Evolutionary conservation across 495 filamentous ascomycete species (phyloP), one percentile per base, ranked within the genome.

Genomic region (Copromyces sp.): DNA sequence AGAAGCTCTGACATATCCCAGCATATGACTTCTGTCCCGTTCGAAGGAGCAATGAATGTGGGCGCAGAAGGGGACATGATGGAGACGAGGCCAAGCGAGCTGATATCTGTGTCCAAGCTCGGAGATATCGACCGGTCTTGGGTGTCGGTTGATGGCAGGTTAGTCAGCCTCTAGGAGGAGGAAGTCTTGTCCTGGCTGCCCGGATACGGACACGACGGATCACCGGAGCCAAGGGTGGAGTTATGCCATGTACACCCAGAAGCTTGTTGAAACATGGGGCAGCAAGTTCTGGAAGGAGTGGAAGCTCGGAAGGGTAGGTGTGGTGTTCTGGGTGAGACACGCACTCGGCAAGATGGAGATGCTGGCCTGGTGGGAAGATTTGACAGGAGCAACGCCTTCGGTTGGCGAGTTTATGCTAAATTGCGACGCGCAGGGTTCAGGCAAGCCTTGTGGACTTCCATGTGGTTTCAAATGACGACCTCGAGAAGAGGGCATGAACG

Each of bases 341-440:
- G 29, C 53, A 65, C 29, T 24, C 47, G 24, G 24, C 47, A 61
- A 61, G 47, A 32, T 32, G 6, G 47, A 61, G 47, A 61, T 61
- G 53, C 32, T 17, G 29, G 53, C 12, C 29, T 35, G 53, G 29
- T 35, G 53, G 53, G 53, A 65, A 65, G 53, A 65, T 65, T 79
- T 79, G 70, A 73, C 70, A 76, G 75, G 76, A 75, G 72, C 78
- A 42, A 73, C 72, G 71, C 72, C 75, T 73, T 68, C 76, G 71
- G 74, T 59, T 74, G 75, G 44, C 73, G 76, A 76, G 69, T 80
- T 80, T 80, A 80, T 80, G 78, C 79, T 80, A 80, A 80, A 80
- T 78, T 71, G 73, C 12, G 72, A 29, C 12, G 14, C 14, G 40
- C 77, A 75, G 70, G 73, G 53, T 39, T 61, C 68, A 69, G 29